Percentiles rank a stretch among this genome's conserved stretches.
Evolutionary conservation across 2,329 filamentous ascomycete genomes (phyloP).

Genomic region (Claviceps sp.): DNA sequence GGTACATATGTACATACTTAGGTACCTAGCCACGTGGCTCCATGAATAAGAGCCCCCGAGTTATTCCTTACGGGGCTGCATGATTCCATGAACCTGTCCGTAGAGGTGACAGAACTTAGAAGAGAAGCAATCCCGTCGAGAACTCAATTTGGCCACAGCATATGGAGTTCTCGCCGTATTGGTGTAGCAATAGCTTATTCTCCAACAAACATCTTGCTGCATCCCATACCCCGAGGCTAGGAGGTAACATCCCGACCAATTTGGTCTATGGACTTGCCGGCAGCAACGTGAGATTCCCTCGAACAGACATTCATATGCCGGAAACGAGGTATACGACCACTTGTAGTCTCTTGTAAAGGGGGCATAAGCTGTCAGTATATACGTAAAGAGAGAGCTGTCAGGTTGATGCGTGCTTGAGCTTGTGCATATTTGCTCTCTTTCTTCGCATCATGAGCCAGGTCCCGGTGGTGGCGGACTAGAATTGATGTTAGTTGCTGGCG

Average conservation of each 20-base stretch:
- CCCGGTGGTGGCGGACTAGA: slow-evolving; percentile 7
- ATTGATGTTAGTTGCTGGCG: slow-evolving; percentile 8
- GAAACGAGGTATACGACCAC: not conserved
- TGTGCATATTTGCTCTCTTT: not conserved
- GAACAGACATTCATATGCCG: not conserved
- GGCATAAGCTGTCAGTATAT: not conserved
- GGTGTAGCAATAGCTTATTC: not conserved
- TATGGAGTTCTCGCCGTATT: not conserved
- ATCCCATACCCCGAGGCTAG: not conserved
- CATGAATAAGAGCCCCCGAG: no score
- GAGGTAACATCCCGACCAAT: not conserved
- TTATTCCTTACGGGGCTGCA: no score
- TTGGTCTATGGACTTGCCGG: not conserved
- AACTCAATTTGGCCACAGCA: not conserved
- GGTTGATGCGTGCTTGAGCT: no score
- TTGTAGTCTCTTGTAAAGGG: not conserved
- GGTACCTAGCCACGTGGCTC: no score
- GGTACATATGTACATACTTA: no score
- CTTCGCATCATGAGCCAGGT: slow-evolving; percentile 1
- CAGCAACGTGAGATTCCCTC: not conserved
- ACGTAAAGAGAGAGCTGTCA: not conserved
- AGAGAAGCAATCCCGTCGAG: not conserved
- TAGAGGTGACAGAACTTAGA: no score
- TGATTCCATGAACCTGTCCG: no score
- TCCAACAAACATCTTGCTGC: not conserved